Percentiles rank a stretch among this genome's conserved stretches.
phyloP scores from a whole-genome alignment of 208 protist genomes.

The Acanthamoeba culbertsoni region DNA sequence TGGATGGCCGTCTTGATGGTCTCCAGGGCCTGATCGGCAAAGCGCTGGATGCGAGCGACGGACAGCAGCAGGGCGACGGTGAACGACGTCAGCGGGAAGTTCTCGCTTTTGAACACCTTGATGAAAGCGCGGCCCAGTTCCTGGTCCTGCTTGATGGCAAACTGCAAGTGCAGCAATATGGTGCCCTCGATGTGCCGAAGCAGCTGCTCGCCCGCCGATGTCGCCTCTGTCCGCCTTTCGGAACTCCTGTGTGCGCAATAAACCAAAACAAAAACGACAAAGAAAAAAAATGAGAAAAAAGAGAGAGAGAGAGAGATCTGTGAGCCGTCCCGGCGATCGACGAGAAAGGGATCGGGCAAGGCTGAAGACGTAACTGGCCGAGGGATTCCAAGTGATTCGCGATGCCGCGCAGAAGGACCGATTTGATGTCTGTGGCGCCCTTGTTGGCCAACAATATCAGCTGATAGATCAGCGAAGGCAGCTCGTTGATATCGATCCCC shows the following conservation, averaged over 20 bases:
- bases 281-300: no score
- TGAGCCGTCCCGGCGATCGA: no score
- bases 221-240: not conserved
- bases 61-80: constrained; percentile 40
- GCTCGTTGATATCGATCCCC: constrained; percentile 7
- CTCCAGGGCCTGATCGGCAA: constrained; percentile 40
- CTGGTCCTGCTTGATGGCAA: constrained; percentile 62
- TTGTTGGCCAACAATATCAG: constrained; percentile 27
- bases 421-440: constrained; percentile 8
- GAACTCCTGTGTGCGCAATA: not conserved
- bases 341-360: no score
- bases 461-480: constrained; percentile 58
- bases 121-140: constrained; percentile 37
- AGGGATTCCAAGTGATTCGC: constrained; percentile 16
- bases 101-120: constrained; percentile 56
- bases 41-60: constrained; percentile 43
- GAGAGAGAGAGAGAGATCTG: no score
- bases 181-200: constrained; percentile 50
- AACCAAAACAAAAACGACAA: not conserved
- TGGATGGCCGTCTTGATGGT: constrained; percentile 57
- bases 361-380: no score
- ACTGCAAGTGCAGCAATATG: constrained; percentile 44
- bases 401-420: not conserved
- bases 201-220: not conserved
- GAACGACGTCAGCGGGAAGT: constrained; percentile 48